Base-by-base conservation (phyloP, 306 rosid genomes). In the Castanopsis chinensis region DNA sequence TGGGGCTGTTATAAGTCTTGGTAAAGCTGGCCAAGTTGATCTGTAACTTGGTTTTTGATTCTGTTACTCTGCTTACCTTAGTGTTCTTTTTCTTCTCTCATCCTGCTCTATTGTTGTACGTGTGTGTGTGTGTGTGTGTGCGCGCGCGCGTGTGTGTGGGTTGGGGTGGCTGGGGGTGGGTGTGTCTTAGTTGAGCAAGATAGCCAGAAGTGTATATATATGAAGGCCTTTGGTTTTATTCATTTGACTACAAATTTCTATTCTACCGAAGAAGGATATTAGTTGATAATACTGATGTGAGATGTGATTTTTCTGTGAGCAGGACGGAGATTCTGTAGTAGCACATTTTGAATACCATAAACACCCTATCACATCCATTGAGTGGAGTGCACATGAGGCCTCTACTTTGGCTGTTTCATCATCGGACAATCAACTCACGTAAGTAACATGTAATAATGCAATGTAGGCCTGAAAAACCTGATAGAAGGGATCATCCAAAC, bases 371-470 rank as follows among this genome's bases (percentile, higher is more conserved):
- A 92, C 99, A 72, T 91, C 97, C 75, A 94, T 94, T 12, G 99
- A 92, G 81, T 94, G 99, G 99, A 90, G 98, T 85, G 92, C 97
- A 8, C 98, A 95, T 27, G 99, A 95, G 80, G 94, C 90, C 60
- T 95, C 99, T 63, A 90, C 97, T 56, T 83, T 95, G 88, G 93
- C 98, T 30, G 97, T 91, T 73, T 78, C 97, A 13, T 95, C 97
- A 33, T 69, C 97, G n/a, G 99, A 95, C 82, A 87, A 95, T 88
- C 99, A 92, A 82, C 93, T 95, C 19, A 94, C 98, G 99, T 95
- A 80, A 89, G 99, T 81, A 76, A 32, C 18, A 33, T 32, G 18
- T 20, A 79, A 63, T 45, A 23, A 3, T 37, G 55, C 14, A 63
- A 59, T 41, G 4, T 15, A 69, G 23, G 74, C 25, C 19, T 63